These are phyloP conservation scores for Sphaerulina populicola DNA, from an alignment of 2,329 filamentous ascomycete species.

Conservation along the genomic window DNA sequence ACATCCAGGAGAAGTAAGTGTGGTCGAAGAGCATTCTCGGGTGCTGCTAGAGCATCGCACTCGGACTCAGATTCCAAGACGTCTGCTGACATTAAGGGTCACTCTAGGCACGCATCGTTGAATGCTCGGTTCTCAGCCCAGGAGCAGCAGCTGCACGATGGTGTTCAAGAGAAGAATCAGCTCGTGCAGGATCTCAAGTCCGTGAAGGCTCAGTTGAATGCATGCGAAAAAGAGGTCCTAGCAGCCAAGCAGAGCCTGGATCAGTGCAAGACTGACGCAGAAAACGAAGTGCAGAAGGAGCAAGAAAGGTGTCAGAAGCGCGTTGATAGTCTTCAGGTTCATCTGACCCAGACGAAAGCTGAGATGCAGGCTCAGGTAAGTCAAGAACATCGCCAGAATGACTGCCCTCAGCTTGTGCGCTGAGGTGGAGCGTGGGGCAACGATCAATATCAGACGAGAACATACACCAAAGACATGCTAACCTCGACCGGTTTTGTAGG, in stretches of 20 bases:
- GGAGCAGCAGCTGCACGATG: conserved; percentile 4
- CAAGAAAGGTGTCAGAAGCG: conserved; percentile 1
- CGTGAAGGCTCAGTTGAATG: not conserved
- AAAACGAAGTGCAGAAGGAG: not conserved
- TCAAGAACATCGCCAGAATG: too few species aligned
- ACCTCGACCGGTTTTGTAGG: too few species aligned
- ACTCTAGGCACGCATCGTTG: not conserved
- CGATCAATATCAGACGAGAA: too few species aligned
- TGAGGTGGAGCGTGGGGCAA: too few species aligned
- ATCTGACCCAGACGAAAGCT: not conserved
- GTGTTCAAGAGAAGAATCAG: not conserved
- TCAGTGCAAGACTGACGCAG: not conserved
- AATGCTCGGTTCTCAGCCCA: conserved; percentile 1
- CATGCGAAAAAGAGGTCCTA: not conserved
- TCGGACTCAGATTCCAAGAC: too few species aligned
- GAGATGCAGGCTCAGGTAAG: not conserved
- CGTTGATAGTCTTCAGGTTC: conserved; percentile 1
- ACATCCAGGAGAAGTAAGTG: not conserved
- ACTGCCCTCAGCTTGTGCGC: too few species aligned
- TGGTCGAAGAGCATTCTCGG: too few species aligned
- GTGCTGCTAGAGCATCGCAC: too few species aligned
- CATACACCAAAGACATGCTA: too few species aligned
- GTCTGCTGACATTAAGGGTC: too few species aligned
- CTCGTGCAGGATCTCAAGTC: not conserved
- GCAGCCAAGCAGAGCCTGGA: not conserved